Conservation (phyloP, 768 basidiomycete species). For the Serpula lacrymans region DNA sequence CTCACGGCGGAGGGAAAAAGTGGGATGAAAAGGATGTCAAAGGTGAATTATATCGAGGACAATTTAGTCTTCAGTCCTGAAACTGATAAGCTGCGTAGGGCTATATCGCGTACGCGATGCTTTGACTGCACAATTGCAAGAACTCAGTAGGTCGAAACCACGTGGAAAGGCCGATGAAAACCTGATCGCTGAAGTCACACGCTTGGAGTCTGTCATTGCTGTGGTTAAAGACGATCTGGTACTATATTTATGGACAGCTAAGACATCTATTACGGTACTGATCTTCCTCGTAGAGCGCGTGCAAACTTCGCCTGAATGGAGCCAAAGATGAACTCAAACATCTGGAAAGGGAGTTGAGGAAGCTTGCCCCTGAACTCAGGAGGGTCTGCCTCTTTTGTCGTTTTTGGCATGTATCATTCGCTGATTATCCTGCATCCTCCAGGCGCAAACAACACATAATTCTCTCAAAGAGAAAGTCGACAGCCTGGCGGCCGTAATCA, state of each 20-base stretch:
- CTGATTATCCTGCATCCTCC: background rate
- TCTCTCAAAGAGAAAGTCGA: constrained; percentile 53
- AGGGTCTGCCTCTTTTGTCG: constrained; percentile 43
- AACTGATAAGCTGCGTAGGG: constrained; percentile 25
- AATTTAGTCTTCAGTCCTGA: constrained; percentile 19
- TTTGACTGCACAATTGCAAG: constrained; percentile 71
- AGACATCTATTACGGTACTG: background rate
- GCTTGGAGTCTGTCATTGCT: constrained; percentile 73
- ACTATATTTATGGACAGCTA: background rate
- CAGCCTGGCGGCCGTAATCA: constrained; percentile 52
- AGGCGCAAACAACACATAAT: constrained; percentile 56
- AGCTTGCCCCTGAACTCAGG: constrained; percentile 62
- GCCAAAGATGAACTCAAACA: constrained; percentile 84
- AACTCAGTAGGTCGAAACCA: constrained; percentile 81
- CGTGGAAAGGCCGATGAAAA: constrained; percentile 82
- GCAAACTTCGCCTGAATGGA: constrained; percentile 71
- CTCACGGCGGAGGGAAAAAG: constrained; percentile 72
- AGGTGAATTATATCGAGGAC: constrained; percentile 53
- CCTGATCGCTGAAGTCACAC: constrained; percentile 69
- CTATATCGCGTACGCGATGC: constrained; percentile 64
- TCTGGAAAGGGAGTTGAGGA: constrained; percentile 66
- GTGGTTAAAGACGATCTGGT: constrained; percentile 85
- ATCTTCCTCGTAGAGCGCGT: constrained; percentile 55
- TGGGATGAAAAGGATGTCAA: constrained; percentile 95
- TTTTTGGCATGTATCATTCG: background rate